Evolutionary conservation across 225 moss, liverwort and hornwort genomes (phyloP), one percentile per base, ranked within the genome.

Genomic region (Ulota crispa): DNA sequence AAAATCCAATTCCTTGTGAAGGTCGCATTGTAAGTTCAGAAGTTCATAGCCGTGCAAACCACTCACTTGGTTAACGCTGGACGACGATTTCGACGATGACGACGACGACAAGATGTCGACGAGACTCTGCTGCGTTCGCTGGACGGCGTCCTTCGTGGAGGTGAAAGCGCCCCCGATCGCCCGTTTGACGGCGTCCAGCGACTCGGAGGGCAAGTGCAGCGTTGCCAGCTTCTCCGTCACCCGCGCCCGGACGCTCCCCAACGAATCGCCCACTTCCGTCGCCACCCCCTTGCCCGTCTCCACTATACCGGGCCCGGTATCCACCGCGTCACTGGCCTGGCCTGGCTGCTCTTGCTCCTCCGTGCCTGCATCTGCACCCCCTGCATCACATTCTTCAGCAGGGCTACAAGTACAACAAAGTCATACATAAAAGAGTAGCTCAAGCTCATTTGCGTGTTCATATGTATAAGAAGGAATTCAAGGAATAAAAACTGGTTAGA

Each of bases 251-350:
- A 78, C 53, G 11, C 59, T 62, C 73, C 75, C 63, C 14, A 83
- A 60, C 1, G 83, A 65, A 23, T 87, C 86, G 7, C 84, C 56
- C 1, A 81, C 82, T 21, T 89, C 89, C 31, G 2, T 61, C 3
- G 84, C 89, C 82, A 89, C 76, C 3, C 85, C 87, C 20, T 89
- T 87, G 34, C 77, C 45, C 0, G 80, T 80, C 34, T 82, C 84
- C 21, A 89, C 83, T 63, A 89, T 34, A 20, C 82, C 86, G 18
- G 79, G 19, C 26, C 64, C 73, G n/a, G 71, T 82, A 19, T 43
- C 41, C 18, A 67, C 59, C 0, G 69, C 78, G 5, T 78, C 78
- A 27, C 62, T 45, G 0, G 6, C 42, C 57, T 89, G 57, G 19
- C 78, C 78, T 28, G 75, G 43, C 28, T 50, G 84, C 65, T 85